Base-by-base conservation (phyloP, 139 green algal species). In the Coelastrella sp. region DNA sequence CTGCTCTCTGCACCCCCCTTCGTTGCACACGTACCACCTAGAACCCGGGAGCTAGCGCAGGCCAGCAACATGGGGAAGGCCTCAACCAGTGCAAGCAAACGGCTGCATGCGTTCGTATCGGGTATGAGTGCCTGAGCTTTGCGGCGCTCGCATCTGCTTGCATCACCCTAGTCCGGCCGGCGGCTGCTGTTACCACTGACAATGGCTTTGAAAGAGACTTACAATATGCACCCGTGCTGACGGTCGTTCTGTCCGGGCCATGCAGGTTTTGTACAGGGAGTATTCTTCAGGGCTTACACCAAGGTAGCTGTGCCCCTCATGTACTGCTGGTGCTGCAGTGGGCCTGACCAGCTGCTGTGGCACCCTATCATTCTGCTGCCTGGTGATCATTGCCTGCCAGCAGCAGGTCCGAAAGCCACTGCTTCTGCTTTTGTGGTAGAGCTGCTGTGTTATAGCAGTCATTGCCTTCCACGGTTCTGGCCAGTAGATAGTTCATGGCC, bases 251-350 rank as follows among this genome's bases (percentile, higher is more conserved):
- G 32, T 47, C 32, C 32, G 32, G 32, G 32, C 23, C 5, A 6
- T 79, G 83, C 83, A 81, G 85, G 85, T 32, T 17, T 17, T 56
- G 85, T 90, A 8, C 85, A 90, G 20, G 85, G 85, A 23, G 85
- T 90, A 0, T 84, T 83, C n/a, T 90, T 90, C n/a, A 83, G 85
- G 10, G 58, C 56, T 17, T 90, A 90, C 16, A 90, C 85, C 64
- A 64, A 56, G 83, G 83, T 80, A 59, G 23, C 8, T 7, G 57
- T 32, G 74, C 2, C 71, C 7, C 17, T 23, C 23, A 23, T 47
- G 4, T 5, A 2, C 16, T 65, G 4, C 16, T 47, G 32, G 1
- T 47, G 32, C 0, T 47, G 32, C 32, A 47, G 32, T 2, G 32
- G 32, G 32, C 32, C 32, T 47, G 32, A 47, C 32, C 32, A 47